These are phyloP conservation scores for Astrothelium macrocarpum DNA, from an alignment of 495 filamentous ascomycete species.

Conservation along the genomic window DNA sequence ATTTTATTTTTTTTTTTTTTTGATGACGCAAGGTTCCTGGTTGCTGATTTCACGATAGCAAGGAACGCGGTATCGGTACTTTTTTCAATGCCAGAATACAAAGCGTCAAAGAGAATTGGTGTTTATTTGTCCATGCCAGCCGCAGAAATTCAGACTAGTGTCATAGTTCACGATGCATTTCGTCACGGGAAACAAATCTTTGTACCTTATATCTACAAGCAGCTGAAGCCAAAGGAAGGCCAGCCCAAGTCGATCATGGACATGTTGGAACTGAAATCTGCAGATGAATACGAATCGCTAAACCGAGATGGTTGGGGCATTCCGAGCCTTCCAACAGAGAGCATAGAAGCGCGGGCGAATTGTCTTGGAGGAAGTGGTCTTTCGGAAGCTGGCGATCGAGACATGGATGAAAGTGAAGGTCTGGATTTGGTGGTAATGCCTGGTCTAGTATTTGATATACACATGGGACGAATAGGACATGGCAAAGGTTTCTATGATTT, in stretches of 20 bases:
- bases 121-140: constrained; percentile 89
- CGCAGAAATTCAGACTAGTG: constrained; percentile 70
- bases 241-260: constrained; percentile 68
- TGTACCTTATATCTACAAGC: constrained; percentile 70
- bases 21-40: constrained; percentile 4
- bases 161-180: constrained; percentile 73
- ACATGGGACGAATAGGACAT: constrained; percentile 73
- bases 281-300: constrained; percentile 66
- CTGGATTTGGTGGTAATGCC: constrained; percentile 87
- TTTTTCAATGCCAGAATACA: constrained; percentile 55
- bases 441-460: constrained; percentile 80
- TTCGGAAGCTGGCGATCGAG: constrained; percentile 17
- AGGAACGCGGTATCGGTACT: constrained; percentile 54
- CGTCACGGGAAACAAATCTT: constrained; percentile 71
- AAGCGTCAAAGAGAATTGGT: constrained; percentile 60
- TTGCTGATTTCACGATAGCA: constrained; percentile 18
- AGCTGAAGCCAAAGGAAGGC: not conserved
- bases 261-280: constrained; percentile 69
- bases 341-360: constrained; percentile 53
- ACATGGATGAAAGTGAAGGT: constrained; percentile 30
- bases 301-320: constrained; percentile 84
- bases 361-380: constrained; percentile 51
- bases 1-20: not conserved
- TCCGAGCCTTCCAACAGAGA: constrained; percentile 58
- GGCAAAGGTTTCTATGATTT: constrained; percentile 96